phyloP scores from a whole-genome alignment of 306 rosid genomes.

The Dryas octopetala region DNA sequence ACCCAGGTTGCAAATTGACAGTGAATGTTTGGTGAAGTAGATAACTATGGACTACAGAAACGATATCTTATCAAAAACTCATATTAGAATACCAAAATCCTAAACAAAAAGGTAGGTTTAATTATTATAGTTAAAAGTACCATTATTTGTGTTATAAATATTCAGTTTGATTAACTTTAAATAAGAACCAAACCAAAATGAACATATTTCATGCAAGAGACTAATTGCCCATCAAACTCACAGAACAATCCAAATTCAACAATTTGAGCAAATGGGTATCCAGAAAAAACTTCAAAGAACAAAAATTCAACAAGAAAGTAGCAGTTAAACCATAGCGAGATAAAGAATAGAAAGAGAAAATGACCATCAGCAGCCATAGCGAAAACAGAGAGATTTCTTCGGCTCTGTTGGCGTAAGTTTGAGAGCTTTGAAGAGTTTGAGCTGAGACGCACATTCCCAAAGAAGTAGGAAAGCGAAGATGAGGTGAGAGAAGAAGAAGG shows the following conservation, averaged over 20 bases:
- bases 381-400: slow-evolving; percentile 56
- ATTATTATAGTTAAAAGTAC: neutral
- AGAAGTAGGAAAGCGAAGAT: slow-evolving; percentile 57
- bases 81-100: neutral
- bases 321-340: neutral
- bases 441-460: slow-evolving; percentile 42
- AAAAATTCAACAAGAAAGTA: neutral
- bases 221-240: neutral
- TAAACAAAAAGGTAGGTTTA: neutral
- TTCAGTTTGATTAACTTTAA: neutral
- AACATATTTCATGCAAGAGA: neutral
- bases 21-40: neutral
- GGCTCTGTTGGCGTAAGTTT: slow-evolving; percentile 34
- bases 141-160: neutral
- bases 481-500: slow-evolving; percentile 44
- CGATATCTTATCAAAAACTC: neutral
- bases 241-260: neutral
- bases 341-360: slow-evolving; percentile 5
- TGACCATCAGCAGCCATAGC: slow-evolving; percentile 88
- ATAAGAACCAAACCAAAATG: neutral
- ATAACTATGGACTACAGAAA: neutral
- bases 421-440: slow-evolving; percentile 31
- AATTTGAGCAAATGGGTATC: neutral
- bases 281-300: neutral
- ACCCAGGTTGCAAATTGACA: slow-evolving; percentile 5